These are phyloP conservation scores for Euphorbia lathyris DNA, from an alignment of 345 rosid genomes.

Conservation along the genomic window DNA sequence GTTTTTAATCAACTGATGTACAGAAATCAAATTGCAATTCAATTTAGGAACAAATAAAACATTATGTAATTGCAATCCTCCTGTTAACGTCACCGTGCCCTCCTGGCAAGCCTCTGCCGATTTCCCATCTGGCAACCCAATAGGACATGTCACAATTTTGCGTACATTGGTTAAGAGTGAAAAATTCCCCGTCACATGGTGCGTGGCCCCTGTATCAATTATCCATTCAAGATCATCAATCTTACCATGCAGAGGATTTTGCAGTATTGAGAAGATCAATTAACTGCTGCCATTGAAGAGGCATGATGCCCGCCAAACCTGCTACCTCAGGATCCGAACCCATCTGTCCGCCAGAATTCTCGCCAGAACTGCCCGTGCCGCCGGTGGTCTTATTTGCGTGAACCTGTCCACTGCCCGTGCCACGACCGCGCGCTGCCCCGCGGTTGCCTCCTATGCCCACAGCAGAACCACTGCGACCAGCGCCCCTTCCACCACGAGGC, in stretches of 20 bases:
- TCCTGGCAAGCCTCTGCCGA: background rate
- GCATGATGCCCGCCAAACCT: background rate
- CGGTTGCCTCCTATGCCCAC: too few species aligned
- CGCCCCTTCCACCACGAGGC: too few species aligned
- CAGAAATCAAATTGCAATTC: constrained; percentile 1
- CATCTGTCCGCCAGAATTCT: too few species aligned
- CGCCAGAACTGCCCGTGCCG: too few species aligned
- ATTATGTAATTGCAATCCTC: background rate
- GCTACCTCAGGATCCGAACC: too few species aligned
- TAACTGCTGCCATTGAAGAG: background rate
- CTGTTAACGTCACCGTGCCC: background rate
- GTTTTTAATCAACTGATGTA: constrained; percentile 1
- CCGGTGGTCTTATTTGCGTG: too few species aligned
- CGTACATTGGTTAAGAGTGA: too few species aligned
- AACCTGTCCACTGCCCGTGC: too few species aligned
- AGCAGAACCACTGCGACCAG: too few species aligned
- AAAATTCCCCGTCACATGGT: constrained; percentile 6
- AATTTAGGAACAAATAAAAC: too few species aligned
- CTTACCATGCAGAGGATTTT: background rate
- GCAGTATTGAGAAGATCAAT: background rate
- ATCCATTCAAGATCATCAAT: background rate
- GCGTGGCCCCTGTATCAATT: constrained; percentile 2
- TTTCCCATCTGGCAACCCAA: background rate
- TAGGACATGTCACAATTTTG: background rate
- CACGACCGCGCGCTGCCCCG: too few species aligned